phyloP scores from a whole-genome alignment of 306 rosid genomes.

The Arachis hypogaea region DNA sequence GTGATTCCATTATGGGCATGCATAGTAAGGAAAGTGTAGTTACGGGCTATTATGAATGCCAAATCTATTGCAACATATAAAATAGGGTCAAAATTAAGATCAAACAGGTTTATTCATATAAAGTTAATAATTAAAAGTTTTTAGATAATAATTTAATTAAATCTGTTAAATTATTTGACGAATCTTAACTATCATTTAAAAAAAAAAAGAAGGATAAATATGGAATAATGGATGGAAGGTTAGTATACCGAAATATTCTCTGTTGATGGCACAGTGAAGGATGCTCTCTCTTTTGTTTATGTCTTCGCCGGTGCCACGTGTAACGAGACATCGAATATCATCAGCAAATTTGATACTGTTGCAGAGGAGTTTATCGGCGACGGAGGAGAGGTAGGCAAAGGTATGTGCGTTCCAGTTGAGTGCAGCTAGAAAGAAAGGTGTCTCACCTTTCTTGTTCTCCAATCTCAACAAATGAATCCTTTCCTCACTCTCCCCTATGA shows the following conservation, averaged over 20 bases:
- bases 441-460: neutral
- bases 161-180: too few species aligned
- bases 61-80: constrained; percentile 33
- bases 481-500: neutral
- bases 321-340: too few species aligned
- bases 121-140: too few species aligned
- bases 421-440: constrained; percentile 28
- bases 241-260: neutral
- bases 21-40: neutral
- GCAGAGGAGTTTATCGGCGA: too few species aligned
- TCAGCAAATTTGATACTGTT: too few species aligned
- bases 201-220: neutral
- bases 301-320: too few species aligned
- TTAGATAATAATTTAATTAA: too few species aligned
- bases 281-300: neutral
- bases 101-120: too few species aligned
- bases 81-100: neutral
- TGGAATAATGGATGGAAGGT: too few species aligned
- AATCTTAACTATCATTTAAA: too few species aligned
- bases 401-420: constrained; percentile 1
- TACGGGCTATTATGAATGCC: constrained; percentile 30
- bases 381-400: neutral
- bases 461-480: neutral
- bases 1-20: neutral
- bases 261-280: neutral